These are phyloP conservation scores for Lasiodiplodia sp. DNA, from an alignment of 2,329 filamentous ascomycete genomes.

Conservation along the genomic window DNA sequence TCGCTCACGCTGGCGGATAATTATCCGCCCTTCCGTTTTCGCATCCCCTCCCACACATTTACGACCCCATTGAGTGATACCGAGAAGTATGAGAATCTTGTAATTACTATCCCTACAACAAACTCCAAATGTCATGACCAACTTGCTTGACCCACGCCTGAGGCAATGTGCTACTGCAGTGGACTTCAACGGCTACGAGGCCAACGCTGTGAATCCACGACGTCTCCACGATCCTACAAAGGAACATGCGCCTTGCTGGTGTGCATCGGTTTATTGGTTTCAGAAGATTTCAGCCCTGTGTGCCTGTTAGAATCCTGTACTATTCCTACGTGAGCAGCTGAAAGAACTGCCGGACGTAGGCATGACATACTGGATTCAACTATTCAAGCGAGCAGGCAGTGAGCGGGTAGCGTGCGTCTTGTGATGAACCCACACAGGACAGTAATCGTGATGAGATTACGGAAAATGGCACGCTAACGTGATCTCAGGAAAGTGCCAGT, in stretches of 20 bases:
- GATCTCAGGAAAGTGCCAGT: not conserved
- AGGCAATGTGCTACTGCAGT: not conserved
- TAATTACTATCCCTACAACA: slow-evolving; percentile 23
- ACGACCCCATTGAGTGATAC: slow-evolving; percentile 22
- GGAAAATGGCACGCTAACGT: no score
- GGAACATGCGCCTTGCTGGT: not conserved
- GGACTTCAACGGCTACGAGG: not conserved
- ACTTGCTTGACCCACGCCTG: not conserved
- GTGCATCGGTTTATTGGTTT: not conserved
- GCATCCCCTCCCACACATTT: slow-evolving; percentile 9
- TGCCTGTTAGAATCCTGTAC: no score
- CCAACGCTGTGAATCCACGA: not conserved
- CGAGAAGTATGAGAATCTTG: slow-evolving; percentile 14
- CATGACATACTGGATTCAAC: no score
- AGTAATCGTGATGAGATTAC: no score
- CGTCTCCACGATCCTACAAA: not conserved
- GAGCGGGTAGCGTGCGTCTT: no score
- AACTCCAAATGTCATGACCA: slow-evolving; percentile 10
- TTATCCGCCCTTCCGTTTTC: slow-evolving; percentile 15
- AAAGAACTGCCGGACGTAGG: no score
- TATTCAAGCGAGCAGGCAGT: no score
- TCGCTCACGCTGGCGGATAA: slow-evolving; percentile 11
- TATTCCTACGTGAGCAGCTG: no score
- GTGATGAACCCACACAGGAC: no score
- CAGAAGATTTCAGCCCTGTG: no score